Conservation (phyloP, 176 grass and related monocot species). For the Areca catechu region DNA sequence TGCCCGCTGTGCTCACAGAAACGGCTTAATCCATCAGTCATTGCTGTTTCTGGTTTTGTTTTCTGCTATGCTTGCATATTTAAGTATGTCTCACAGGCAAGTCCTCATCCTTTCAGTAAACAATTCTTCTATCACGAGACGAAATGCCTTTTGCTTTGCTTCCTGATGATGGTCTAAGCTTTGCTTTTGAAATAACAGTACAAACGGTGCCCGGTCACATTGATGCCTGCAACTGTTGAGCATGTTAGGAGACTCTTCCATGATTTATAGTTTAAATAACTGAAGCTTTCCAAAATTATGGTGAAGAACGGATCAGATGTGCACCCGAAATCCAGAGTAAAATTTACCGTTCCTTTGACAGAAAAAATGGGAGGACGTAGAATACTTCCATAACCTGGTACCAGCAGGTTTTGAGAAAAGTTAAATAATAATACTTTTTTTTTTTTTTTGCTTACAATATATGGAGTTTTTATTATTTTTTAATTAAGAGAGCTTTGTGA, state of each 20-base stretch:
- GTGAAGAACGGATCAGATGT: too few relatives aligned
- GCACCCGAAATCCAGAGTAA: too few relatives aligned
- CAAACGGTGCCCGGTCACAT: conserved; percentile 73
- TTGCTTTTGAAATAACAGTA: conserved; percentile 39
- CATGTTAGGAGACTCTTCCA: conserved; percentile 93
- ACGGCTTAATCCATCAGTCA: conserved; percentile 76
- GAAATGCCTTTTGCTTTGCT: not conserved
- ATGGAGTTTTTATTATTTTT: too few relatives aligned
- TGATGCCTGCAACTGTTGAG: conserved; percentile 65
- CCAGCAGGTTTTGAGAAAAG: too few relatives aligned
- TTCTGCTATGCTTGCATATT: conserved; percentile 98
- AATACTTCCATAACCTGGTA: too few relatives aligned
- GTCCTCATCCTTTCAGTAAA: not conserved
- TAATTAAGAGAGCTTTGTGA: too few relatives aligned
- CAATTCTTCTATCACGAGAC: conserved; percentile 1
- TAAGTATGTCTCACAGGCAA: conserved; percentile 88
- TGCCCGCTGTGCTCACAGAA: conserved; percentile 89
- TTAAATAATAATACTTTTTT: too few relatives aligned
- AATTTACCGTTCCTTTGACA: too few relatives aligned
- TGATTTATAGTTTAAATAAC: conserved; percentile 49
- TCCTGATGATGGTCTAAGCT: not conserved
- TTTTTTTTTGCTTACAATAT: too few relatives aligned
- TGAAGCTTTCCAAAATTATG: too few relatives aligned
- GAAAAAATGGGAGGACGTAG: too few relatives aligned
- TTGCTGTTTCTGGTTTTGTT: conserved; percentile 95